Base-by-base conservation (phyloP, 495 filamentous ascomycete species). In the Podospora appendiculata region DNA sequence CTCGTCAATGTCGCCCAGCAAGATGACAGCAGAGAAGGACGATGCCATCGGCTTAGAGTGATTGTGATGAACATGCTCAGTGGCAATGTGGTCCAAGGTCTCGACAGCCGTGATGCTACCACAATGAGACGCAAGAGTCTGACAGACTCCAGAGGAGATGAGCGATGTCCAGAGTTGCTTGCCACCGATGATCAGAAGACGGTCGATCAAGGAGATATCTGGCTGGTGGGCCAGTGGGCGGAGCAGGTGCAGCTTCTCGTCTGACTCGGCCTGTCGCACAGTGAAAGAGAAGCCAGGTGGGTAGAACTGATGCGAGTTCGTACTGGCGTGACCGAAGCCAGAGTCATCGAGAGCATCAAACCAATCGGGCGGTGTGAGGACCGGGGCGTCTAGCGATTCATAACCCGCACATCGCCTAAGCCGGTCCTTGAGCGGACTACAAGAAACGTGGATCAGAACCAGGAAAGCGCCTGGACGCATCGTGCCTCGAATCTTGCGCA, bases 401-500 rank as follows among this genome's bases (percentile, higher is more conserved):
- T 39, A 34, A 11, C 48, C 48, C 14, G 55, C 51, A 44, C 10
- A 50, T 17, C 50, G 55, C 2, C 55, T 54, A 13, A 67, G 56
- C 3, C 53, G 53, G 14, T 61, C 56, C 40, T 59, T 57, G 9
- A 64, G 53, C 8, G 58, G 46, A 13, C 32, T 53, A 1, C 34
- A 45, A 1, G 59, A 52, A 3, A 52, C 50, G 8, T 73, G 50
- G 0, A 70, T n/a, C 8, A 76, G 43, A 6, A 76, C 9, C n/a
- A 76, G 50, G 54, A 71, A 75, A 4, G 63, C 72, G 1, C 69
- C 72, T 8, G 63, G 63, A 16, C 61, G 64, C 70, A 75, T 75
- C 48, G 67, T 48, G 1, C 40, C 13, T 3, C 58, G 34, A 16
- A 76, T 50, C 7, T 46, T 54, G 14, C 59, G 51, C 0, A 76